Percentiles rank a stretch among this genome's conserved stretches.
Evolutionary conservation across 805 yeast species (phyloP).

Genomic region (Debaryomyces maramus): DNA sequence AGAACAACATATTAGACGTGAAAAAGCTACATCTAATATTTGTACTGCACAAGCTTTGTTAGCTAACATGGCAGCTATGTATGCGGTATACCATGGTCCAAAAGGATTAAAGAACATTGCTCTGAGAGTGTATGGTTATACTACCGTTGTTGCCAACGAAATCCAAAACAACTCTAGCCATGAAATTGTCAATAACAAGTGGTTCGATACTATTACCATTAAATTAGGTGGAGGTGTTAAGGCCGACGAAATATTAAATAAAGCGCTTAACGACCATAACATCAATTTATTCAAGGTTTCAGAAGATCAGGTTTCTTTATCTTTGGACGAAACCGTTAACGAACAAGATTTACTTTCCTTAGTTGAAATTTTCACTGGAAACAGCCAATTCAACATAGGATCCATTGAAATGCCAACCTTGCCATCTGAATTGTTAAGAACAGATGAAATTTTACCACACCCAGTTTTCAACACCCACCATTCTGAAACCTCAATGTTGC

Average conservation of each 20-base stretch:
- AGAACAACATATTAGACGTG: conserved; percentile 97
- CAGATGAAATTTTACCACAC: conserved; percentile 62
- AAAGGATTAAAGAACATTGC: conserved; percentile 81
- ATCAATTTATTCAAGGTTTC: conserved; percentile 77
- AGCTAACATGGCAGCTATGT: conserved; percentile 94
- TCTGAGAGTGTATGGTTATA: conserved; percentile 67
- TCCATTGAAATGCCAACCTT: conserved; percentile 46
- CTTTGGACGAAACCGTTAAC: conserved; percentile 87
- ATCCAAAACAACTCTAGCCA: conserved; percentile 42
- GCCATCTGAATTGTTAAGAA: conserved; percentile 51
- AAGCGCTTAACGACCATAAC: conserved; percentile 60
- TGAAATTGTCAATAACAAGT: conserved; percentile 54
- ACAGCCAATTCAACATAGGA: conserved; percentile 11
- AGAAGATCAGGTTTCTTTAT: conserved; percentile 61
- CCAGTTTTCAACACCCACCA: conserved; percentile 85
- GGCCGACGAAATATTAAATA: conserved; percentile 55
- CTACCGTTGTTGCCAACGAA: conserved; percentile 66
- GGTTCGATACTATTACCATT: conserved; percentile 88
- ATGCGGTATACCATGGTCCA: conserved; percentile 96
- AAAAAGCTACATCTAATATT: conserved; percentile 95
- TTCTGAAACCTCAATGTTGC: conserved; percentile 91
- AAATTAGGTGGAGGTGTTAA: conserved; percentile 45
- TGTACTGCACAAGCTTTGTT: conserved; percentile 97
- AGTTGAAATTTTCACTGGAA: conserved; percentile 58
- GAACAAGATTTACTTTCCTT: conserved; percentile 59